Evolutionary conservation across 805 yeast species (phyloP).

Genomic region (Ogataea kodamae): DNA sequence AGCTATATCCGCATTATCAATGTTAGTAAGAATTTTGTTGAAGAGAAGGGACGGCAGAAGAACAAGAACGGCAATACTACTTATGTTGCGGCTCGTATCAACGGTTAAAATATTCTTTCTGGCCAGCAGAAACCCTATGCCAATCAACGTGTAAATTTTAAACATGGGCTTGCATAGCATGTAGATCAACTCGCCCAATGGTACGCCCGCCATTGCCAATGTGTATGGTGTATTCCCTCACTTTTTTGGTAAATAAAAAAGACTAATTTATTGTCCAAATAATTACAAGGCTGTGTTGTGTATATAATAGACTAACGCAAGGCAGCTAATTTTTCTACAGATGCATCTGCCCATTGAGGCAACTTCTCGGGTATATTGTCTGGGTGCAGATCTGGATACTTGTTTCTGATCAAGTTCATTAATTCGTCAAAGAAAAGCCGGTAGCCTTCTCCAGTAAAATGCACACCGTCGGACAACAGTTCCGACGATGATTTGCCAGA

Average conservation of each 20-base stretch:
- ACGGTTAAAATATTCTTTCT: conserved; percentile 60
- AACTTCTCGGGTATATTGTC: conserved; percentile 17
- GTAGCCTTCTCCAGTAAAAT: conserved; percentile 38
- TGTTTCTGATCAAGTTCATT: conserved; percentile 26
- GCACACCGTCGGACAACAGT: conserved; percentile 41
- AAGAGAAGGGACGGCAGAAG: conserved; percentile 75
- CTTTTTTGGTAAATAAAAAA: no score
- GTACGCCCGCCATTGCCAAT: conserved; percentile 9
- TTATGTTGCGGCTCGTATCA: conserved; percentile 63
- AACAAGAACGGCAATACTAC: conserved; percentile 64
- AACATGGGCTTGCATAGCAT: conserved; percentile 82
- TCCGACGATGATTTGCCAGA: conserved; percentile 32
- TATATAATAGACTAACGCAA: background rate
- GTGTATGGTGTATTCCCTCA: no score
- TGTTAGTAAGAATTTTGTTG: conserved; percentile 62
- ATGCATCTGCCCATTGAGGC: conserved; percentile 24
- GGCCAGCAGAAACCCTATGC: conserved; percentile 63
- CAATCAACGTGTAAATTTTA: conserved; percentile 72
- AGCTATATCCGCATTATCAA: conserved; percentile 65
- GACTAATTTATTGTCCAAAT: no score
- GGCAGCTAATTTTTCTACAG: conserved; percentile 9
- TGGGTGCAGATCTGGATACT: conserved; percentile 33
- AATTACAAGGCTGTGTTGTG: background rate
- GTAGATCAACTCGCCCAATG: conserved; percentile 66
- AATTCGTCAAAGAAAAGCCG: conserved; percentile 34